Percentiles rank a stretch among this genome's conserved stretches.
These are phyloP conservation scores for Fraxinus nigra DNA, from an alignment of 305 asterid genomes.

Conservation along the genomic window DNA sequence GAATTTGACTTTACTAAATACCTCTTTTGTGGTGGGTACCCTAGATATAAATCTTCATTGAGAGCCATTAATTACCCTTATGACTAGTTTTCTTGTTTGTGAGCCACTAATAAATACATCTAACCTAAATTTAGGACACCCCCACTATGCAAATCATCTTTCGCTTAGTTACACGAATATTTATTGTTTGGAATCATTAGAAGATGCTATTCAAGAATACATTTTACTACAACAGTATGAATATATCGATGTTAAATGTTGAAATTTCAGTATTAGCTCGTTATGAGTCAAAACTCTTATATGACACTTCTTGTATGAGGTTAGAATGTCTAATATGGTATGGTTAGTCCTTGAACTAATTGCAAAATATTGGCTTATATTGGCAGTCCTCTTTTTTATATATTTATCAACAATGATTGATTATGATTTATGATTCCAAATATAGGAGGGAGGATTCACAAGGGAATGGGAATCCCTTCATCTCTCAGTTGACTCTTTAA, in stretches of 20 bases:
- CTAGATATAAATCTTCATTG: background rate
- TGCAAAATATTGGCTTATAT: background rate
- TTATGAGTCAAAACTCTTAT: background rate
- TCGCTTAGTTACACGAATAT: background rate
- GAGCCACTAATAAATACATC: background rate
- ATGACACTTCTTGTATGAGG: background rate
- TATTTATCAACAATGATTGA: background rate
- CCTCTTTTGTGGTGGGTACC: background rate
- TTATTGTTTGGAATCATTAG: background rate
- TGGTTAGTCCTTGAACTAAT: background rate
- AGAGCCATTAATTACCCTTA: background rate
- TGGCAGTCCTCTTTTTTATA: background rate
- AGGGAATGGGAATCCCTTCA: background rate
- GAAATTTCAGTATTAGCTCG: background rate
- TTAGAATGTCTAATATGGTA: background rate
- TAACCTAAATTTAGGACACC: background rate
- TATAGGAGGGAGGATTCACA: background rate
- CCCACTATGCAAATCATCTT: background rate
- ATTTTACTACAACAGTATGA: background rate
- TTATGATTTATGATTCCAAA: constrained; percentile 11
- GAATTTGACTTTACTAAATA: background rate
- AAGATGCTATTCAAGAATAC: background rate
- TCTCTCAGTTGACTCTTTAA: background rate
- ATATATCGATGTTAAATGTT: no score
- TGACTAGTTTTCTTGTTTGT: background rate